These are phyloP conservation scores for Citeromyces siamensis DNA, from an alignment of 1,139 yeast species.

Conservation along the genomic window DNA sequence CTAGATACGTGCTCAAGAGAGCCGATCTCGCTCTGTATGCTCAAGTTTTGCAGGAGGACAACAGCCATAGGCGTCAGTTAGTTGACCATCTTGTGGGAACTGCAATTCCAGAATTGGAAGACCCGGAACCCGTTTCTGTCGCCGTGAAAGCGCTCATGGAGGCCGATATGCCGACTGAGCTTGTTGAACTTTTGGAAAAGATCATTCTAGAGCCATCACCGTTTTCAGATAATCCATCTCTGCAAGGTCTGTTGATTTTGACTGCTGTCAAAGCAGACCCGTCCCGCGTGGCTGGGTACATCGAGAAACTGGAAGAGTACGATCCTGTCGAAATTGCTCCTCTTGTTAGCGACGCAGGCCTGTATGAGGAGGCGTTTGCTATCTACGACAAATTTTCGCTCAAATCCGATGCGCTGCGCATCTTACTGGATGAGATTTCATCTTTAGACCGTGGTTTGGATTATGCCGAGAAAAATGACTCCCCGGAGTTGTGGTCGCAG, in stretches of 20 bases:
- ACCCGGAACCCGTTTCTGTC: slow-evolving; percentile 91
- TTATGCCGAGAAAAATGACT: slow-evolving; percentile 83
- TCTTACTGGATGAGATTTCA: slow-evolving; percentile 84
- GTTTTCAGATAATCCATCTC: slow-evolving; percentile 86
- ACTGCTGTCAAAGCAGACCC: slow-evolving; percentile 96
- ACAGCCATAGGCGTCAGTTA: slow-evolving; percentile 79
- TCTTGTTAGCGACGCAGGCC: slow-evolving; percentile 77
- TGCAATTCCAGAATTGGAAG: slow-evolving; percentile 91
- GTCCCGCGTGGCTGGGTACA: slow-evolving; percentile 68
- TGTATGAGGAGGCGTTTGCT: slow-evolving; percentile 90
- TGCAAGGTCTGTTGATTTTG: slow-evolving; percentile 83
- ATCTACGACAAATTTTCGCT: slow-evolving; percentile 80
- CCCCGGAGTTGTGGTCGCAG: slow-evolving; percentile 86
- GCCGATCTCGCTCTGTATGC: slow-evolving; percentile 80
- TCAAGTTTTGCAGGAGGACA: slow-evolving; percentile 62
- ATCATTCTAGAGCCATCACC: slow-evolving; percentile 96
- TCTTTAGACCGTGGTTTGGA: slow-evolving; percentile 91
- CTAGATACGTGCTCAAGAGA: slow-evolving; percentile 80
- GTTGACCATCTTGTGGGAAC: slow-evolving; percentile 92
- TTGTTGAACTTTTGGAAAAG: slow-evolving; percentile 89
- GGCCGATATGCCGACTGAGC: slow-evolving; percentile 84
- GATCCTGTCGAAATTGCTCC: slow-evolving; percentile 94
- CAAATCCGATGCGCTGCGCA: slow-evolving; percentile 73
- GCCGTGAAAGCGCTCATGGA: slow-evolving; percentile 97
- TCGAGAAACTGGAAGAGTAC: slow-evolving; percentile 82